Base-by-base conservation (phyloP, 2,329 filamentous ascomycete species). In the Paracoccidioides lutzii region DNA sequence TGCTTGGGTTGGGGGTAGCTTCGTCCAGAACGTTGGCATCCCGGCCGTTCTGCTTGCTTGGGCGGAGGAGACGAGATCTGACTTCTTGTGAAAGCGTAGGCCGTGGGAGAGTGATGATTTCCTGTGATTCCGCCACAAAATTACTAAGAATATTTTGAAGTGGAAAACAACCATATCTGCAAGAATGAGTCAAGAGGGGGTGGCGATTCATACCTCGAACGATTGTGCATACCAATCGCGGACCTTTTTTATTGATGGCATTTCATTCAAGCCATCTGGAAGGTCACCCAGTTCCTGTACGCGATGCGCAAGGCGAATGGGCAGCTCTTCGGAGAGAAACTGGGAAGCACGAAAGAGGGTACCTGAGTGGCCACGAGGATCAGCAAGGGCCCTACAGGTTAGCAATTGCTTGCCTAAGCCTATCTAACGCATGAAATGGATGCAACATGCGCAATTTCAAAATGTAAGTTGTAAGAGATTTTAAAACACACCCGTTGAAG, bases 171-270 rank as follows among this genome's bases (percentile, higher is more conserved):
- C 3, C 30, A 1, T 14, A 35, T 33, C 4, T 30, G 1, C 7
- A 30, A 33, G 58, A 53, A 32, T 56, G 46, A 55, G 54, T 57
- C 37, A 55, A 35, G 37, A 43, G 58, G 56, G 46, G 58, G 40
- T 55, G 40, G 8, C 12, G 22, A 38, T 55, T 69, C 80, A 64
- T 81, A 95, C 90, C 83, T 98, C 93, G 67, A 98, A 98, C 53
- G 93, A 98, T 76, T 98, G 93, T 61, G 91, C 93, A 72, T 98
- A 98, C 93, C 93, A 98, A 67, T 97, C 90, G 70, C 90, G 87
- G 63, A 98, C 93, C 67, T 85, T 89, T 70, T 85, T 84, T 63
- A 98, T 95, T 9, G 93, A 97, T 42, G 90, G 88, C 93, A 98
- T 97, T 63, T 97, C 90, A 70, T 89, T 95, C 59, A 98, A 81